Conservation (phyloP, 441 rosid genomes). For the Populus hybrid region DNA sequence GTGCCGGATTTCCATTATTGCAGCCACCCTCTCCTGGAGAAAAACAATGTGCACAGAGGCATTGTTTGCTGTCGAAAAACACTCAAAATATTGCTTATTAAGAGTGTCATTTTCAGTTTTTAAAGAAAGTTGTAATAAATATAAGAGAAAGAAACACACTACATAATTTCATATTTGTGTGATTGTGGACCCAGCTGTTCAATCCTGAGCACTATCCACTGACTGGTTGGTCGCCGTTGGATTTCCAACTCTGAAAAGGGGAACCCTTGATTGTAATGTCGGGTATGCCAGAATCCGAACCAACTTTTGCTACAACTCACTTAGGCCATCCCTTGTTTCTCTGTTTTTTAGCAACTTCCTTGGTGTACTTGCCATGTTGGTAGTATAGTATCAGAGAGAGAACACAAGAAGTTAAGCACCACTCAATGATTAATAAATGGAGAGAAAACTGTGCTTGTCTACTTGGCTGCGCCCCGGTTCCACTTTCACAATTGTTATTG, state of each 20-base stretch:
- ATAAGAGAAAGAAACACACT: neutral
- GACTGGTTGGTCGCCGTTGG: slow-evolving; percentile 7
- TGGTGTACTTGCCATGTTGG: slow-evolving; percentile 32
- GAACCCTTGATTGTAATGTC: slow-evolving; percentile 36
- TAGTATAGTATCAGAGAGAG: slow-evolving; percentile 32
- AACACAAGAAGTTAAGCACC: slow-evolving; percentile 40
- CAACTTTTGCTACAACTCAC: slow-evolving; percentile 43
- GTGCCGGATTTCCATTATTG: neutral
- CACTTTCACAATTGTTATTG: slow-evolving; percentile 10
- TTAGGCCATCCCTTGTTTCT: slow-evolving; percentile 58
- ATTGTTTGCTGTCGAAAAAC: neutral
- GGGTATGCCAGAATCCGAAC: slow-evolving; percentile 63
- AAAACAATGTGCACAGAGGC: neutral
- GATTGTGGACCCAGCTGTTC: slow-evolving; percentile 11
- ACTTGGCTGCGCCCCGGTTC: slow-evolving; percentile 24
- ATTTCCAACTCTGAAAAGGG: slow-evolving; percentile 33
- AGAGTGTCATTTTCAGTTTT: neutral
- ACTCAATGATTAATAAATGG: slow-evolving; percentile 59
- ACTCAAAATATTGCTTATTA: neutral
- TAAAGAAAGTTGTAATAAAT: neutral
- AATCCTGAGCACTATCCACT: slow-evolving; percentile 13
- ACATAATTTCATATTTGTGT: neutral
- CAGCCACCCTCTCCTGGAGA: neutral
- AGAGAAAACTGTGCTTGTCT: slow-evolving; percentile 42
- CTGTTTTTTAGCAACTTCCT: slow-evolving; percentile 27